Conservation (phyloP, 2,329 filamentous ascomycete genomes). For the Beauveria caledonica region DNA sequence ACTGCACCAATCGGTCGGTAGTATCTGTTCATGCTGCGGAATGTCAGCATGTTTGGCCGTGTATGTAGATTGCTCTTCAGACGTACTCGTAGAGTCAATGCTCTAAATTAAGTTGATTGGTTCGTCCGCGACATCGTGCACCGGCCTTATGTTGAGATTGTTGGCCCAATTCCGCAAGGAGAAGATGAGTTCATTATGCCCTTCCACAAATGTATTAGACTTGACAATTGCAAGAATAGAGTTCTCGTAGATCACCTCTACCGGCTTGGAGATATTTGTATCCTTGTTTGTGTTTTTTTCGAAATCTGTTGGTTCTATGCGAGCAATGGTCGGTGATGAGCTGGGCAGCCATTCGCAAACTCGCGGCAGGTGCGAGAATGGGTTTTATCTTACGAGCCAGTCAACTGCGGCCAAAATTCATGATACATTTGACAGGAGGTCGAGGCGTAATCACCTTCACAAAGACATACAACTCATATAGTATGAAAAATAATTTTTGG, state of each 20-base stretch:
- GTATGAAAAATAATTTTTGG: neutral
- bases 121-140: neutral
- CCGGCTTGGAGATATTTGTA: neutral
- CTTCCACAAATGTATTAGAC: neutral
- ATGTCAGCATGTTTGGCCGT: neutral
- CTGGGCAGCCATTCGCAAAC: neutral
- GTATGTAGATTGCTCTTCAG: neutral
- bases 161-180: neutral
- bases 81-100: constrained; percentile 1
- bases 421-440: neutral
- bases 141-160: neutral
- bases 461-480: neutral
- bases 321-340: neutral
- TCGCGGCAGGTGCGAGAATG: too few species aligned
- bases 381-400: neutral
- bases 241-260: neutral
- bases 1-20: neutral
- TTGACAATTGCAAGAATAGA: constrained; percentile 6
- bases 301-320: neutral
- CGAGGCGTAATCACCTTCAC: neutral
- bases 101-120: constrained; percentile 2
- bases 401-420: neutral
- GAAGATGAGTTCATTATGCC: constrained; percentile 1
- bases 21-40: neutral
- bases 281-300: neutral